Percentiles rank a stretch among this genome's conserved stretches.
phyloP scores from a whole-genome alignment of 164 flowering plant genomes.

The Vitis amurensis region DNA sequence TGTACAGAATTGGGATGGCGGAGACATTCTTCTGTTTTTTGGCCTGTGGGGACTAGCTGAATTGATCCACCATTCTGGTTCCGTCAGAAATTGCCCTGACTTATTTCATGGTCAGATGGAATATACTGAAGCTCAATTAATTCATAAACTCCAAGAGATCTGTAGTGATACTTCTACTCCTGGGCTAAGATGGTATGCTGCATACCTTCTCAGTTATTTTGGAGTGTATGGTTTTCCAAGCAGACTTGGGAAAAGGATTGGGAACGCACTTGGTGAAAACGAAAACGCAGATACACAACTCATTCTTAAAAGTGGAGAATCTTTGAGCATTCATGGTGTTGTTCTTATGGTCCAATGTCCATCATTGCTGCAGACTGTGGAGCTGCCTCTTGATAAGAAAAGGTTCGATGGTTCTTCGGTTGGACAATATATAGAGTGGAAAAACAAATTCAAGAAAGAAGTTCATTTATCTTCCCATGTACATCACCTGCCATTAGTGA shows the following conservation, averaged over 20 bases:
- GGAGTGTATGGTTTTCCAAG: constrained; percentile 75
- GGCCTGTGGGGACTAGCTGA: constrained; percentile 60
- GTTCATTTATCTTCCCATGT: constrained; percentile 66
- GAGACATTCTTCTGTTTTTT: constrained; percentile 48
- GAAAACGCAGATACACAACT: constrained; percentile 53
- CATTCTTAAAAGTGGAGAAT: constrained; percentile 38
- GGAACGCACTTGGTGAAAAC: constrained; percentile 44
- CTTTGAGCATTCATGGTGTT: constrained; percentile 51
- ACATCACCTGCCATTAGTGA: constrained; percentile 42
- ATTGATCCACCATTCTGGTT: constrained; percentile 33
- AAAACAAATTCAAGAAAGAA: constrained; percentile 26
- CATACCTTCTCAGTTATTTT: constrained; percentile 58
- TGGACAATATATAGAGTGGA: constrained; percentile 16
- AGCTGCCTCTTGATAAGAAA: constrained; percentile 17
- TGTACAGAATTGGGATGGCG: constrained; percentile 71
- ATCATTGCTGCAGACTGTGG: constrained; percentile 52
- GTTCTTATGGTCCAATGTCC: constrained; percentile 71
- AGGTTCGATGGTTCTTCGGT: constrained; percentile 14
- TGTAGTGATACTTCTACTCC: constrained; percentile 31
- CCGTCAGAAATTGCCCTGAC: constrained; percentile 16
- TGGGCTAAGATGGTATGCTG: constrained; percentile 71
- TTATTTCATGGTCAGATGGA: constrained; percentile 15
- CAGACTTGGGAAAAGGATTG: constrained; percentile 50
- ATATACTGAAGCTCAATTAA: constrained; percentile 33
- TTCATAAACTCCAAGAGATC: constrained; percentile 41